Conservation (phyloP, 2,329 filamentous ascomycete species). For the Stagonosporopsis chrysanthemi region DNA sequence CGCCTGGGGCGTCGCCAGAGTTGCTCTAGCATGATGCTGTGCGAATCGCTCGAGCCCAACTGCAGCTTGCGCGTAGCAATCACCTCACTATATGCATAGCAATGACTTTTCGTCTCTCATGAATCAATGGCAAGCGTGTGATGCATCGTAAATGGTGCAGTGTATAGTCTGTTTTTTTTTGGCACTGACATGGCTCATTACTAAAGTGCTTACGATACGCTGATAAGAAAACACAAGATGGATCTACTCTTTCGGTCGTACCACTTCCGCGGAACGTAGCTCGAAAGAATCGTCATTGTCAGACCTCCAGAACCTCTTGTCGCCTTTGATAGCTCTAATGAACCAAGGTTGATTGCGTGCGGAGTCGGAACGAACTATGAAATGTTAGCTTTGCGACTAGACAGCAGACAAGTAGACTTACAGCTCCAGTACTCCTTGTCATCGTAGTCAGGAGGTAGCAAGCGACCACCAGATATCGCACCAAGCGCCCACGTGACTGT, state of each 20-base stretch:
- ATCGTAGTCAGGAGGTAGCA: conserved; percentile 38
- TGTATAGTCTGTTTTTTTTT: conserved; percentile 1
- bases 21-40: conserved; percentile 1
- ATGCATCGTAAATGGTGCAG: not conserved
- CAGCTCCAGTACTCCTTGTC: conserved; percentile 42
- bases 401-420: conserved; percentile 18
- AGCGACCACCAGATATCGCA: conserved; percentile 23
- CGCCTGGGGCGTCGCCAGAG: conserved; percentile 1
- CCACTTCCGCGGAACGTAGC: conserved; percentile 25
- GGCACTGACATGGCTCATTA: conserved; percentile 1
- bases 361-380: conserved; percentile 30
- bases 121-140: not conserved
- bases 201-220: not conserved
- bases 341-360: conserved; percentile 38
- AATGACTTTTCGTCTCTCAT: conserved; percentile 9
- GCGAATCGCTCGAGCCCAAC: not conserved
- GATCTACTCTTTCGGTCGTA: conserved; percentile 18
- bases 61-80: not conserved
- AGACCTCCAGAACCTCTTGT: conserved; percentile 34
- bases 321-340: conserved; percentile 33
- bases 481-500: conserved; percentile 62
- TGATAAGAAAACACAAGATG: not conserved
- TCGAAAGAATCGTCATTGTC: conserved; percentile 33
- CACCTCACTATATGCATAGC: conserved; percentile 1
- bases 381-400: conserved; percentile 10